phyloP scores from a whole-genome alignment of 345 rosid species.

The Populus nigra region DNA sequence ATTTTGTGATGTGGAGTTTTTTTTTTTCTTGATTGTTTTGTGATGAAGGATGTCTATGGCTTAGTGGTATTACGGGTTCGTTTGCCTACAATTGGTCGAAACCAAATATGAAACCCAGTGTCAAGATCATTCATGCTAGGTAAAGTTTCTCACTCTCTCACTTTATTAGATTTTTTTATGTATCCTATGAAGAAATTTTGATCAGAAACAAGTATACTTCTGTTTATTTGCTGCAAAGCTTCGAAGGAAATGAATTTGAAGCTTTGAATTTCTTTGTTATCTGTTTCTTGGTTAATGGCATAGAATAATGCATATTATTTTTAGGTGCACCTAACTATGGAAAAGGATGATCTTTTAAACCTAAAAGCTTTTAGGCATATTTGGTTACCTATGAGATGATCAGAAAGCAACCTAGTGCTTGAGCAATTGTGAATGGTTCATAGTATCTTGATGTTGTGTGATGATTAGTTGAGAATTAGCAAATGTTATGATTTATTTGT shows the following conservation, averaged over 20 bases:
- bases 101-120: slow-evolving; percentile 95
- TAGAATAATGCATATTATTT: neutral
- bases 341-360: neutral
- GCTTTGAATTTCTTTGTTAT: neutral
- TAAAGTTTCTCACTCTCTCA: slow-evolving; percentile 7
- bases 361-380: neutral
- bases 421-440: neutral
- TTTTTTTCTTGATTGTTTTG: slow-evolving; percentile 11
- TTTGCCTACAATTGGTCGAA: slow-evolving; percentile 94
- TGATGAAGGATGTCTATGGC: slow-evolving; percentile 74
- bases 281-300: neutral
- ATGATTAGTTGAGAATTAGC: neutral
- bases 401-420: neutral
- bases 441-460: neutral
- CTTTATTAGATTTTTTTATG: neutral
- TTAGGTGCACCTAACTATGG: neutral
- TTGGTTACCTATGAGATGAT: neutral
- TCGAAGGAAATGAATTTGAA: neutral
- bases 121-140: slow-evolving; percentile 95
- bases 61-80: slow-evolving; percentile 78
- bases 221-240: neutral
- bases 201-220: neutral
- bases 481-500: neutral
- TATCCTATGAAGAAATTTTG: neutral
- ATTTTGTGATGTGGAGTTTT: neutral